A percentile compares a stretch with the other conserved stretches of the same genome.
Evolutionary conservation across 2,329 filamentous ascomycete species (phyloP).

Genomic region (Fusarium nelsonii): DNA sequence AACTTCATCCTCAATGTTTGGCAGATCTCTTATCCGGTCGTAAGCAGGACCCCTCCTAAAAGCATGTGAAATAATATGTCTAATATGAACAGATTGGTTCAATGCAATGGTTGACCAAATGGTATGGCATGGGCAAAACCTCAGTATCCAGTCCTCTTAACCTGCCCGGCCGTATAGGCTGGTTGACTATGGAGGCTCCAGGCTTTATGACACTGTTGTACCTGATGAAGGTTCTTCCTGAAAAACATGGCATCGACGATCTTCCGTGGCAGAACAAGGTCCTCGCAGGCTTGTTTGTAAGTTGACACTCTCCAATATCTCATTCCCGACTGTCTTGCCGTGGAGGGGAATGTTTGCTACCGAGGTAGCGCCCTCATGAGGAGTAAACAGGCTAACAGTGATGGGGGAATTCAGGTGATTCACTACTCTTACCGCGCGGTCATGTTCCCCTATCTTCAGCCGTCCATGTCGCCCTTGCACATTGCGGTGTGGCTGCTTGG

Average conservation of each 20-base stretch:
- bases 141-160: slow-evolving; percentile 81
- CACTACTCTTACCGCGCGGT: slow-evolving; percentile 95
- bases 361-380: slow-evolving; percentile 17
- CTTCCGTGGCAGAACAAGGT: slow-evolving; percentile 84
- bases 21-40: slow-evolving; percentile 65
- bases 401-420: slow-evolving; percentile 64
- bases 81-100: slow-evolving; percentile 70
- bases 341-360: slow-evolving; percentile 23
- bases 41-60: slow-evolving; percentile 49
- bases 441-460: slow-evolving; percentile 83
- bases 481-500: slow-evolving; percentile 73
- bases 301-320: slow-evolving; percentile 44
- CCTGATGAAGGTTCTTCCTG: slow-evolving; percentile 77
- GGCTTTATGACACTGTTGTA: slow-evolving; percentile 84
- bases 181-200: slow-evolving; percentile 88
- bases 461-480: slow-evolving; percentile 93
- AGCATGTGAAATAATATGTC: slow-evolving; percentile 5
- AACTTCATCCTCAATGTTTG: slow-evolving; percentile 65
- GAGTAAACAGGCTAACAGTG: slow-evolving; percentile 10
- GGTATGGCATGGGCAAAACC: slow-evolving; percentile 94
- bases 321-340: slow-evolving; percentile 27
- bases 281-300: slow-evolving; percentile 75
- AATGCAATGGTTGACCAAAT: slow-evolving; percentile 80
- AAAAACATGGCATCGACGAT: slow-evolving; percentile 65
- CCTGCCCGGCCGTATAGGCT: slow-evolving; percentile 87